A percentile compares a stretch with the other conserved stretches of the same genome.
Conservation (phyloP, 176 grass and related monocot species). For the Carex scoparia region DNA sequence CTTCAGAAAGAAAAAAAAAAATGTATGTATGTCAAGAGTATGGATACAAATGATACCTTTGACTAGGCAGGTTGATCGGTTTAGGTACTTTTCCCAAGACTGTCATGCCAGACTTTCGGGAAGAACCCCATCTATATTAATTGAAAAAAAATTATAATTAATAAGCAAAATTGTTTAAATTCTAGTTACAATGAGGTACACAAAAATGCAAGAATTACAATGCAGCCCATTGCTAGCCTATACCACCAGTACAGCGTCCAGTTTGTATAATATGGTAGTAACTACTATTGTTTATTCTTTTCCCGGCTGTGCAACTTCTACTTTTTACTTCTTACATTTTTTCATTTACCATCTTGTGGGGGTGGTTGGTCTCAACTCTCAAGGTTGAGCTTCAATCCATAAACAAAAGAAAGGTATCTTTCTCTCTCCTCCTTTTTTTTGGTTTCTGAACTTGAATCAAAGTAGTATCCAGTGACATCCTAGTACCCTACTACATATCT, state of each 20-base stretch:
- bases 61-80: constrained; percentile 94
- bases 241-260: background rate
- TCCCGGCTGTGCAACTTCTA: background rate
- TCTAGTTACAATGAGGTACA: background rate
- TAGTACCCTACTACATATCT: background rate
- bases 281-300: background rate
- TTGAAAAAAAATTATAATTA: background rate
- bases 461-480: background rate
- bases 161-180: background rate
- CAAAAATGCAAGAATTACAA: background rate
- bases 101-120: constrained; percentile 95
- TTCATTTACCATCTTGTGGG: background rate
- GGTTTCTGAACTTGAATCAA: background rate
- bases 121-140: constrained; percentile 66
- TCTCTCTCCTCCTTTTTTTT: background rate
- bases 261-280: background rate
- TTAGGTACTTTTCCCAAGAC: constrained; percentile 98
- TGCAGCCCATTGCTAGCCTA: background rate
- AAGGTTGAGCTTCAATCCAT: background rate
- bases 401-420: background rate
- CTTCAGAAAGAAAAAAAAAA: background rate
- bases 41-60: constrained; percentile 52
- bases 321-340: background rate
- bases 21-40: background rate
- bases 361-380: background rate